These are phyloP conservation scores for Carex kokanica DNA, from an alignment of 176 grass and related monocot genomes.

Conservation along the genomic window DNA sequence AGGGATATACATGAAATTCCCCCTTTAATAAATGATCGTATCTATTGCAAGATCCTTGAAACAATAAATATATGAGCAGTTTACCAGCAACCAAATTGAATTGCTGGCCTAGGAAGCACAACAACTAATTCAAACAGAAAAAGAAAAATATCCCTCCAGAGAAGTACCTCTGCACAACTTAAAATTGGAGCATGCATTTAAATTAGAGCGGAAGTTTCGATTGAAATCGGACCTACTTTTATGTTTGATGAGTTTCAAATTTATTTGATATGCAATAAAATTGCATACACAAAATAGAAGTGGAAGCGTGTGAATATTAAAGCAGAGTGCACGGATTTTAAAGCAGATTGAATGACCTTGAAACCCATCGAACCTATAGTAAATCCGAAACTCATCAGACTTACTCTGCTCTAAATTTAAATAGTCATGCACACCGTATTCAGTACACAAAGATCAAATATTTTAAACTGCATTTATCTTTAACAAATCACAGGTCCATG, in stretches of 20 bases:
- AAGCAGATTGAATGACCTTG: no score
- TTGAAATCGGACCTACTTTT: no score
- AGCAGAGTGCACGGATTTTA: no score
- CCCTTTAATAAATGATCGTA: neutral
- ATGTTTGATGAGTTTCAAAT: no score
- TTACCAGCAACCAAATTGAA: neutral
- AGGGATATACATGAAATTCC: no score
- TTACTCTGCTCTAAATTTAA: neutral
- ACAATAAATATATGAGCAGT: neutral
- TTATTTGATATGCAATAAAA: no score
- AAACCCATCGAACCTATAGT: no score
- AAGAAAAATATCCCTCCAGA: neutral
- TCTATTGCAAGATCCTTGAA: slow-evolving; percentile 9
- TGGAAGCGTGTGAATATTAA: no score
- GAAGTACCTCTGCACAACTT: neutral
- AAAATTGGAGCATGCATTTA: neutral
- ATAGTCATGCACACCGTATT: neutral
- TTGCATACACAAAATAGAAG: no score
- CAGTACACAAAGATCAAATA: neutral
- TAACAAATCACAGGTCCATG: neutral
- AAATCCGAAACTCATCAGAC: no score
- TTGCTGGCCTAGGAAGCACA: neutral
- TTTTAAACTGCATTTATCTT: neutral
- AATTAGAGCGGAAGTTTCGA: no score
- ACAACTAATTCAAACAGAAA: neutral